Evolutionary conservation across 2,329 filamentous ascomycete genomes (phyloP).

Genomic region (Macrophomina tecta): DNA sequence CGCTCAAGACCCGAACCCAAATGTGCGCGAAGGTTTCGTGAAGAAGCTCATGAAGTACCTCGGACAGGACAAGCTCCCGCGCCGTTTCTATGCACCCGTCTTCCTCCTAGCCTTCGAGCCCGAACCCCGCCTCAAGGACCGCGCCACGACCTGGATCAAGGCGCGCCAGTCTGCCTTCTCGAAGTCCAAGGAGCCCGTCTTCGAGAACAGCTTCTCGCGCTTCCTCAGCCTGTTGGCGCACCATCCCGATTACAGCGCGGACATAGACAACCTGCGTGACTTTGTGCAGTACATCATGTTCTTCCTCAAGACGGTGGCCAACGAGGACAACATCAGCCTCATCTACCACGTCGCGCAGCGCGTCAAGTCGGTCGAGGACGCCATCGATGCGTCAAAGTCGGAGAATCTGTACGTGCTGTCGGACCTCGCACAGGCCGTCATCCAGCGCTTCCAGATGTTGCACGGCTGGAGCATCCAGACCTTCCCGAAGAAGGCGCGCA

Average conservation of each 20-base stretch:
- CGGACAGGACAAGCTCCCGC: slow-evolving; percentile 70
- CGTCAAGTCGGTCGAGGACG: slow-evolving; percentile 88
- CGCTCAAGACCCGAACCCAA: slow-evolving; percentile 75
- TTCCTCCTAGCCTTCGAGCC: slow-evolving; percentile 95
- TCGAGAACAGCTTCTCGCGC: slow-evolving; percentile 83
- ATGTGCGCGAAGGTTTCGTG: slow-evolving; percentile 80
- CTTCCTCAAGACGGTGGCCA: slow-evolving; percentile 82
- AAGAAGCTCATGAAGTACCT: slow-evolving; percentile 91
- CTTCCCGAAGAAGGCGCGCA: slow-evolving; percentile 78
- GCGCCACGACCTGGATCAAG: slow-evolving; percentile 86
- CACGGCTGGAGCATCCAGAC: slow-evolving; percentile 86
- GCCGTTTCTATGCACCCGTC: slow-evolving; percentile 85
- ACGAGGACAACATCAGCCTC: slow-evolving; percentile 82
- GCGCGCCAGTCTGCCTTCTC: slow-evolving; percentile 74
- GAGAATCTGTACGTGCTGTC: slow-evolving; percentile 84
- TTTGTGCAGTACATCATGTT: slow-evolving; percentile 90
- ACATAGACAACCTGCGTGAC: slow-evolving; percentile 72
- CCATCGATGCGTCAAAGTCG: slow-evolving; percentile 61
- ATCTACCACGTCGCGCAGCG: slow-evolving; percentile 93
- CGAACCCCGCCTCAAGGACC: slow-evolving; percentile 70
- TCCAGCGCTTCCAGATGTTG: slow-evolving; percentile 84
- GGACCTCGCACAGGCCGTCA: slow-evolving; percentile 81
- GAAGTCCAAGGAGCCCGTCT: slow-evolving; percentile 60
- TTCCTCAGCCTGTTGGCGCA: slow-evolving; percentile 89
- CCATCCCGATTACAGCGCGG: slow-evolving; percentile 80